Base-by-base conservation (phyloP, 352 stramenopile genomes). In the Blastocystis sp. region DNA sequence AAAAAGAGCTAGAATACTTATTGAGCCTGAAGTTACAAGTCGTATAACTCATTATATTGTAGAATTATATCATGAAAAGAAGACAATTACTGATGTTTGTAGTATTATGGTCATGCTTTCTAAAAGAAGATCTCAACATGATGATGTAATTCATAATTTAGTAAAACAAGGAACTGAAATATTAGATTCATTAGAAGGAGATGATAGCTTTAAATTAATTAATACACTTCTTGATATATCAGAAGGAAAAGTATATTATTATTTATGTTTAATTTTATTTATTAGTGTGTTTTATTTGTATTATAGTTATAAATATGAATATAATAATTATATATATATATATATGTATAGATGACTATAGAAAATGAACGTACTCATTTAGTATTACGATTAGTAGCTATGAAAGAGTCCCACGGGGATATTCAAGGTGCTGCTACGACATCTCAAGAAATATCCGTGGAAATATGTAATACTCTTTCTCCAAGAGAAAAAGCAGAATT, bases 401-500 rank as follows among this genome's bases (percentile, higher is more conserved):
- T 58, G n/a, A 27, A 32, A 13, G 48, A 58, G 48, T 48, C 35
- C 31, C 13, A 16, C n/a, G 48, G 48, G 5, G 48, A 58, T 23
- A 4, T 58, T 4, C 35, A n/a, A 5, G 48, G 48, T 2, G 48
- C 48, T 10, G 48, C 48, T 1, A 39, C 48, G 13, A 39, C 48
- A n/a, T 48, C 35, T 5, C 48, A 42, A 5, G 48, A 58, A 24
- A 55, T 58, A 11, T 39, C 44, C 18, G 48, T 58, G 31, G 48
- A 58, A 39, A 39, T 58, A 6, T 58, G 48, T 28, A 58, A 58
- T 28, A 18, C 48, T 23, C 34, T 58, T n/a, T 25, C 5, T 0
- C 44, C 35, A 18, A 34, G 48, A 9, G 48, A 58, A 39, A 58
- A 58, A 24, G 48, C 48, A 0, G 48, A 58, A 28, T 58, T 58